A percentile compares a stretch with the other conserved stretches of the same genome.
Evolutionary conservation across 2,329 filamentous ascomycete genomes (phyloP).

Genomic region (Aspergillus sp.): DNA sequence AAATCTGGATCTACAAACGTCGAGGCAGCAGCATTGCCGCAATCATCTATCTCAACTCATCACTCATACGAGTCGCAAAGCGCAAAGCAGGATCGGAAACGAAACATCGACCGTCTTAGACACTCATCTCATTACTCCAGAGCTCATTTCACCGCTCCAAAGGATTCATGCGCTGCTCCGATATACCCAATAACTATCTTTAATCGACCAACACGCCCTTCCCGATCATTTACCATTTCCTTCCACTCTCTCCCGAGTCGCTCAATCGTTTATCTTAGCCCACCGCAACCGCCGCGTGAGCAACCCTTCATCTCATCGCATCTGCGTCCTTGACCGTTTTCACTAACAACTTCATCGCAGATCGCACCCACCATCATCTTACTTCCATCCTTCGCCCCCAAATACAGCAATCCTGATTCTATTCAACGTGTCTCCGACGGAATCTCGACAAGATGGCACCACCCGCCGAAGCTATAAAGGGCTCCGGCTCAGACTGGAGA

Average conservation of each 20-base stretch:
- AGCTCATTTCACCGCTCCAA: not conserved
- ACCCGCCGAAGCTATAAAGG: constrained; percentile 22
- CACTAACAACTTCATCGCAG: not conserved
- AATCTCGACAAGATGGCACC: not conserved
- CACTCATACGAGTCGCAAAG: not conserved
- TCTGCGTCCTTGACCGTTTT: not conserved
- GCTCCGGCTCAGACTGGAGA: constrained; percentile 28
- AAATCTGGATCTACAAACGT: not conserved
- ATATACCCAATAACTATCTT: not conserved
- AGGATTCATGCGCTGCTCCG: not conserved
- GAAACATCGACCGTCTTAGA: not conserved
- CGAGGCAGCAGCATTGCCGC: not conserved
- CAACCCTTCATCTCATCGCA: not conserved
- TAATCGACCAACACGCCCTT: not conserved
- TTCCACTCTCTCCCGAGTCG: not conserved
- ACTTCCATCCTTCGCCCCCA: not conserved
- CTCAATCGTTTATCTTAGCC: not conserved
- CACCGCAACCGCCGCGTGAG: not conserved
- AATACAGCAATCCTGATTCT: not conserved
- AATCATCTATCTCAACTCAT: not conserved
- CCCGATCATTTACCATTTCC: not conserved
- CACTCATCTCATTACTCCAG: not conserved
- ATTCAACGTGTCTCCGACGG: not conserved
- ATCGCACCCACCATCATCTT: not conserved
- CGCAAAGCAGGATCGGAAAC: not conserved